Evolutionary conservation across 345 rosid genomes (phyloP).

Genomic region (Anastatica hierochuntica): DNA sequence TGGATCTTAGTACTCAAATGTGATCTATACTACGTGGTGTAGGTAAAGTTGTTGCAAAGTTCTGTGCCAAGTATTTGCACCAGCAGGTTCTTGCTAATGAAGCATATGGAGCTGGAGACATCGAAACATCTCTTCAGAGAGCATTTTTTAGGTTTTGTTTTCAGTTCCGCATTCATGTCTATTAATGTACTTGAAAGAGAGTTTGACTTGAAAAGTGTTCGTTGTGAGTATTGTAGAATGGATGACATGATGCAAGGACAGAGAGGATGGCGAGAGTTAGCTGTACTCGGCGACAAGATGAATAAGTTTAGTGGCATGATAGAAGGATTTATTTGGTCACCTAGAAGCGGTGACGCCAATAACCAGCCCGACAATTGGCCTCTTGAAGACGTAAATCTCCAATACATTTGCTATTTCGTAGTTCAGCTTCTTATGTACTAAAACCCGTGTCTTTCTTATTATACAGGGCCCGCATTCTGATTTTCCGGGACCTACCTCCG

Average conservation of each 20-base stretch:
- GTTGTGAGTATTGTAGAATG: slow-evolving; percentile 42
- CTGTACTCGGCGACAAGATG: slow-evolving; percentile 66
- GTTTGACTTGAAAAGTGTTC: not conserved
- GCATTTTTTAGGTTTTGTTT: slow-evolving; percentile 54
- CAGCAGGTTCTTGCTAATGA: slow-evolving; percentile 57
- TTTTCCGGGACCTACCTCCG: slow-evolving; percentile 78
- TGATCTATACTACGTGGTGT: slow-evolving; percentile 1
- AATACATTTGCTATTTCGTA: not conserved
- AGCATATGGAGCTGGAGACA: slow-evolving; percentile 57
- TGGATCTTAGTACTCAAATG: not conserved
- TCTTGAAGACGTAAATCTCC: slow-evolving; percentile 58
- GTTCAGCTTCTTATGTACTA: not conserved
- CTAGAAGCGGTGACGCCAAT: slow-evolving; percentile 45
- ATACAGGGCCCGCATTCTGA: slow-evolving; percentile 92
- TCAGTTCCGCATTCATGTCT: not conserved
- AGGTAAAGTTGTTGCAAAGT: slow-evolving; percentile 83
- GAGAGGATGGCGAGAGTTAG: slow-evolving; percentile 82
- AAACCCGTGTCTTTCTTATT: too few relatives aligned
- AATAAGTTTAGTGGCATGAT: slow-evolving; percentile 67
- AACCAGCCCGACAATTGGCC: slow-evolving; percentile 41
- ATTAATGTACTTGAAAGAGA: not conserved
- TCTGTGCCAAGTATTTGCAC: slow-evolving; percentile 81
- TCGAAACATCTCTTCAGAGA: slow-evolving; percentile 55
- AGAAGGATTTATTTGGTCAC: slow-evolving; percentile 86
- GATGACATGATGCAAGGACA: slow-evolving; percentile 95